These are phyloP conservation scores for Rhodomyrtus psidioides DNA, from an alignment of 441 rosid genomes.

Conservation along the genomic window DNA sequence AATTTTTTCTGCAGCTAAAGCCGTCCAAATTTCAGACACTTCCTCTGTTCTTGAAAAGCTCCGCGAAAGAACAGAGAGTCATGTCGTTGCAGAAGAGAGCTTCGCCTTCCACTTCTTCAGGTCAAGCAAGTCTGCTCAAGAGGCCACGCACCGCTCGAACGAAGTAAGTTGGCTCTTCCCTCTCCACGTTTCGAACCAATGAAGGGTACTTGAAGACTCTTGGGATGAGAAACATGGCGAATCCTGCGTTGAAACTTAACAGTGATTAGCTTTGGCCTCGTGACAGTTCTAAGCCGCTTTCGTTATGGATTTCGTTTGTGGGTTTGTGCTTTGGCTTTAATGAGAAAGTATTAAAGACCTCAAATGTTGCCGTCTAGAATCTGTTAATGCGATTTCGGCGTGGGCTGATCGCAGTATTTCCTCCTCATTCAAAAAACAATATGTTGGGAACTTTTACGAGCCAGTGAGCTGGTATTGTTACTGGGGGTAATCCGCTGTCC, in stretches of 20 bases:
- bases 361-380: not conserved
- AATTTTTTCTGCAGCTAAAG: not conserved
- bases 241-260: not conserved
- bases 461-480: not conserved
- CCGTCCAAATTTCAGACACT: not conserved
- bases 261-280: not conserved
- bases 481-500: not conserved
- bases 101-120: not conserved
- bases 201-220: not conserved
- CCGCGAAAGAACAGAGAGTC: not conserved
- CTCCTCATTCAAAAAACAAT: not conserved
- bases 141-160: not conserved
- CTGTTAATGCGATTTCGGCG: not conserved
- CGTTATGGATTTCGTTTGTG: too few species aligned
- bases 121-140: not conserved
- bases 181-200: not conserved
- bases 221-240: not conserved
- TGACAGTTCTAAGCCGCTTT: not conserved
- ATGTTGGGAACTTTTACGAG: not conserved
- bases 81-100: not conserved
- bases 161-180: not conserved
- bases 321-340: not conserved
- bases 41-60: not conserved
- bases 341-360: not conserved
- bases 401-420: not conserved